A percentile compares a stretch with the other conserved stretches of the same genome.
phyloP scores from a whole-genome alignment of 2,329 filamentous ascomycete species.

The Trichoderma atrobrunneum region DNA sequence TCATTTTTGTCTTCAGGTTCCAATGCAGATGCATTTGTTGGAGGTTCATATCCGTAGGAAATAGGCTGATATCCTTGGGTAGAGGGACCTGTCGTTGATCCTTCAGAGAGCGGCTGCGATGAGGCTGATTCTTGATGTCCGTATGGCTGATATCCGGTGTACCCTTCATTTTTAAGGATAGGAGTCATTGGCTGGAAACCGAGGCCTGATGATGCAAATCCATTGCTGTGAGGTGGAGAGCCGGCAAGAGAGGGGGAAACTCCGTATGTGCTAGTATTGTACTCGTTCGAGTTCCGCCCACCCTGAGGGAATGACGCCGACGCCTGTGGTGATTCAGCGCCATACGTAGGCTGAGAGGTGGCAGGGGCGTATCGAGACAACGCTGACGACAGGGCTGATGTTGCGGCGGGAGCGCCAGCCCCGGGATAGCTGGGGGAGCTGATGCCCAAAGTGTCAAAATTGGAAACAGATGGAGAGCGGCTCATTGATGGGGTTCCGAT shows the following conservation, averaged over 20 bases:
- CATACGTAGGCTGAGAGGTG: slow-evolving; percentile 27
- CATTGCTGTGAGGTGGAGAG: slow-evolving; percentile 19
- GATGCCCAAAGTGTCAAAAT: slow-evolving; percentile 72
- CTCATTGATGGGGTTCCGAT: slow-evolving; percentile 73
- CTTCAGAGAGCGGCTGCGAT: not conserved
- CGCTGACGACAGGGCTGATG: slow-evolving; percentile 36
- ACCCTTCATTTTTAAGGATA: slow-evolving; percentile 1
- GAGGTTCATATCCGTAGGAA: slow-evolving; percentile 51
- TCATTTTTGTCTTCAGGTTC: slow-evolving; percentile 21
- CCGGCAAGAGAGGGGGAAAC: slow-evolving; percentile 27
- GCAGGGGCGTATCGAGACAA: slow-evolving; percentile 35
- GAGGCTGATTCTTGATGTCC: slow-evolving; percentile 20
- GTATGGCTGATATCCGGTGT: slow-evolving; percentile 31
- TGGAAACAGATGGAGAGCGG: slow-evolving; percentile 66
- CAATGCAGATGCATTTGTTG: slow-evolving; percentile 33
- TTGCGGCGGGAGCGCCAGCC: slow-evolving; percentile 32
- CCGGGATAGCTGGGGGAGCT: slow-evolving; percentile 34
- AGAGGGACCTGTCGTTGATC: slow-evolving; percentile 20
- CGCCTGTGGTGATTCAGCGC: slow-evolving; percentile 49
- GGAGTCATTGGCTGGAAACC: slow-evolving; percentile 29
- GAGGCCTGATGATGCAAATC: slow-evolving; percentile 24
- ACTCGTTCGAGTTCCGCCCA: slow-evolving; percentile 32
- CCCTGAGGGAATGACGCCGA: slow-evolving; percentile 33
- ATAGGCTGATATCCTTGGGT: slow-evolving; percentile 42
- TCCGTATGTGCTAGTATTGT: slow-evolving; percentile 37